These are phyloP conservation scores for Aspergillus tanneri DNA, from an alignment of 2,329 filamentous ascomycete species.

Conservation along the genomic window DNA sequence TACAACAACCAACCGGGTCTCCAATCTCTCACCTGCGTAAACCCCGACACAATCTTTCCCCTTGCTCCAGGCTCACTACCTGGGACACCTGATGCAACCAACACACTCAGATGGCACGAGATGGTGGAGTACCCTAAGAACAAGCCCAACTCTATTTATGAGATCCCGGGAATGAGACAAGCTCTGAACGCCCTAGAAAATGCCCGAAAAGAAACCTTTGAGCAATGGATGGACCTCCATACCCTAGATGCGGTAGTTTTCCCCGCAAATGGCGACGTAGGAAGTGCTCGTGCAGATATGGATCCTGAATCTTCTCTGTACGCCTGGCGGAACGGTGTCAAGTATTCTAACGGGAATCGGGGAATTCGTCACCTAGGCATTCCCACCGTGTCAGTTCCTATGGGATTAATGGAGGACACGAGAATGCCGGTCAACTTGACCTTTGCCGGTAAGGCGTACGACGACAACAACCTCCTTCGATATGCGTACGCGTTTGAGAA, in stretches of 20 bases:
- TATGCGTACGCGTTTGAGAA: constrained; percentile 30
- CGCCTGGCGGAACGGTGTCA: constrained; percentile 52
- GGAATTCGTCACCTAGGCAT: constrained; percentile 56
- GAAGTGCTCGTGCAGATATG: constrained; percentile 49
- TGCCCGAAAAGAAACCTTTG: constrained; percentile 50
- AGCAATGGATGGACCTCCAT: constrained; percentile 51
- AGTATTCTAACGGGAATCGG: constrained; percentile 56
- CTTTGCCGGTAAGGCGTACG: constrained; percentile 52
- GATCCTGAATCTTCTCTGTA: constrained; percentile 33
- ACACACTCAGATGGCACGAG: constrained; percentile 27
- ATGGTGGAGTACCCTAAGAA: constrained; percentile 27
- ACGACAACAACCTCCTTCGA: constrained; percentile 38
- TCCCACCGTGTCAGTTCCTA: constrained; percentile 54
- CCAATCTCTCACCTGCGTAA: constrained; percentile 41
- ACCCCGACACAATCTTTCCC: constrained; percentile 42
- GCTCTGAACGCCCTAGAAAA: constrained; percentile 50
- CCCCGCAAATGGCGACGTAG: constrained; percentile 54
- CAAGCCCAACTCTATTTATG: constrained; percentile 39
- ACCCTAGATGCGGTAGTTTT: constrained; percentile 50
- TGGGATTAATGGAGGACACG: constrained; percentile 51
- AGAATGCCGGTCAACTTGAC: constrained; percentile 56
- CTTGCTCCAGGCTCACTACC: constrained; percentile 27
- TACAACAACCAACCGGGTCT: constrained; percentile 44
- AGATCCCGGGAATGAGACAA: constrained; percentile 41
- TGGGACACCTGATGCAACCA: constrained; percentile 24